A percentile compares a stretch with the other conserved stretches of the same genome.
phyloP scores from a whole-genome alignment of 2,329 filamentous ascomycete genomes.

The Stachybotrys chlorohalonatus region DNA sequence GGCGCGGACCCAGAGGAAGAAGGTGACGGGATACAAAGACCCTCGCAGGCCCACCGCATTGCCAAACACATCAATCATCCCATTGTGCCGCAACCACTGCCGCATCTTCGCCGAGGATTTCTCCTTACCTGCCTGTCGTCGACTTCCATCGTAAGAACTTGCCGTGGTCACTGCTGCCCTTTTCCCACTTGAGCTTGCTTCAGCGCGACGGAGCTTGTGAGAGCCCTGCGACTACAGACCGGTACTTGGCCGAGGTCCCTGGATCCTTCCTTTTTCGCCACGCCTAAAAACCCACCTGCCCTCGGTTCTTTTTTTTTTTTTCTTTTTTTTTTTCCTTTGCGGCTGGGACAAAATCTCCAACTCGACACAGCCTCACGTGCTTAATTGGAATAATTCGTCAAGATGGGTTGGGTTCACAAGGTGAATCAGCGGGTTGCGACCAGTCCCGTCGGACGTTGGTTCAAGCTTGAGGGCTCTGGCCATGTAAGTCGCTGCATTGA shows the following conservation, averaged over 20 bases:
- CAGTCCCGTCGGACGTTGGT: constrained; percentile 61
- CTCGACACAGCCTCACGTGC: not conserved
- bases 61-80: not conserved
- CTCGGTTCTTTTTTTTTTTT: not conserved
- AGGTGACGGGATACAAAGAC: not conserved
- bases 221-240: too few species aligned
- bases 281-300: not conserved
- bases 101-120: too few species aligned
- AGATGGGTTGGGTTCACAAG: constrained; percentile 40
- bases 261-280: not conserved
- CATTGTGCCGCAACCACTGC: too few species aligned
- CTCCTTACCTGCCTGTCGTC: too few species aligned
- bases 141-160: too few species aligned
- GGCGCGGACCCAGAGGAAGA: not conserved
- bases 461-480: constrained; percentile 72
- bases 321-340: not conserved
- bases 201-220: too few species aligned
- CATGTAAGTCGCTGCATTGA: constrained; percentile 49
- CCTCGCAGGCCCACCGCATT: not conserved
- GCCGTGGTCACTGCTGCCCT: too few species aligned
- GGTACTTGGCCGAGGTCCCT: too few species aligned
- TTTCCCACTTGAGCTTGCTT: too few species aligned
- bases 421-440: constrained; percentile 51
- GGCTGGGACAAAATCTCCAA: not conserved
- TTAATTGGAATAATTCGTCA: constrained; percentile 2